phyloP scores from a whole-genome alignment of 345 rosid species.

The Syzygium aromaticum region DNA sequence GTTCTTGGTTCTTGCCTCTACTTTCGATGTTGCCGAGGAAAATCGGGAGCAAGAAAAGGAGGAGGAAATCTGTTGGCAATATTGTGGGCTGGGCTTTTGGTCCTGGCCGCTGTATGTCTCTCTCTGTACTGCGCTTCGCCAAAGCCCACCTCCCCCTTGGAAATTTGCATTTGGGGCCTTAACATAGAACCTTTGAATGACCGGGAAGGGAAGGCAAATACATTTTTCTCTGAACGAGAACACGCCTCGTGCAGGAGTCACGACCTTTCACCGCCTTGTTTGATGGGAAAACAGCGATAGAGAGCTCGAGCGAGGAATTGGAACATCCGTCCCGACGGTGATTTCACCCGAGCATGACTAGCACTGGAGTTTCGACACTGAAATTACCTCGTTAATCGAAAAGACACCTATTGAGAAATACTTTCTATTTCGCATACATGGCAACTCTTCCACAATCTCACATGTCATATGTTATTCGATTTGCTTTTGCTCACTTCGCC shows the following conservation, averaged over 20 bases:
- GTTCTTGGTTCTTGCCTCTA: not conserved
- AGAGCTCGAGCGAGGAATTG: not conserved
- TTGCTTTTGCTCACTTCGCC: too few species aligned
- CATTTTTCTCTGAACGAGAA: too few species aligned
- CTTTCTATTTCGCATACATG: not conserved
- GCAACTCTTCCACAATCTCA: not conserved
- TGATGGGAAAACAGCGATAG: not conserved
- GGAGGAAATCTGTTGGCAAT: not conserved
- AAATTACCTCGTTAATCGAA: not conserved
- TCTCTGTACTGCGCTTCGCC: not conserved
- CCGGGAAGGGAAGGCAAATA: too few species aligned
- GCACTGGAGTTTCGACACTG: not conserved
- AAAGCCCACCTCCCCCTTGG: not conserved
- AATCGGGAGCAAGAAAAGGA: not conserved
- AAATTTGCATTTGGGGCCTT: not conserved
- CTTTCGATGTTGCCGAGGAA: not conserved
- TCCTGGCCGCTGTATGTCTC: not conserved
- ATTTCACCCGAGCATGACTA: not conserved
- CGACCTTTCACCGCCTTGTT: not conserved
- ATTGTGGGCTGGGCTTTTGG: not conserved
- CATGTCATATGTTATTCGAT: not conserved
- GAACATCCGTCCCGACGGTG: not conserved
- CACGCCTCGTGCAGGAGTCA: not conserved
- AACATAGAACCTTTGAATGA: not conserved
- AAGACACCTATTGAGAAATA: not conserved